Conservation (phyloP, 345 rosid genomes). For the Gossypium anomalum region DNA sequence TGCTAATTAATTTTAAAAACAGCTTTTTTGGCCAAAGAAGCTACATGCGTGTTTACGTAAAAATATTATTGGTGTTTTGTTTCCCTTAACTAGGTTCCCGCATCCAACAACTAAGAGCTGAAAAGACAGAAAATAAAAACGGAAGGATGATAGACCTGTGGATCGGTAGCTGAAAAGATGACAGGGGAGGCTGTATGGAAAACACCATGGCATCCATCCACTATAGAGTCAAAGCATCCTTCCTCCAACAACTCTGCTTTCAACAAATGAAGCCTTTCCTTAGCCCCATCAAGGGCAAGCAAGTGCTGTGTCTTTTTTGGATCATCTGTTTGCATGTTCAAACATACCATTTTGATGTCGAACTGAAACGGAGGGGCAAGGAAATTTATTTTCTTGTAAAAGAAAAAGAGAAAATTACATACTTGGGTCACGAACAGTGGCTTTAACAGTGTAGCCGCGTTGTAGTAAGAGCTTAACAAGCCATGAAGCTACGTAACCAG, state of each 20-base stretch:
- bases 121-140: background rate
- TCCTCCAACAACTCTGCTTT: background rate
- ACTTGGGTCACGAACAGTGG: conserved; percentile 36
- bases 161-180: background rate
- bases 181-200: background rate
- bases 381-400: no score
- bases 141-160: background rate
- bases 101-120: background rate
- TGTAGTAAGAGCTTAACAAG: conserved; percentile 32
- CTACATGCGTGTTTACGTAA: no score
- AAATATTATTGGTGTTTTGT: no score
- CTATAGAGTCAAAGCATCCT: background rate
- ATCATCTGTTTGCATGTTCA: background rate
- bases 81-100: no score
- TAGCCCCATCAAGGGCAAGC: background rate
- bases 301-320: background rate
- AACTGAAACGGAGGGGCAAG: background rate
- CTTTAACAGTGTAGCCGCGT: conserved; percentile 32
- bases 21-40: no score
- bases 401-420: conserved; percentile 1
- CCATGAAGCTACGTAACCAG: conserved; percentile 35
- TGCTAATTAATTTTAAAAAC: no score
- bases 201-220: background rate
- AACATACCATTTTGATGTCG: background rate
- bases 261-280: conserved; percentile 5